These are phyloP conservation scores for Epichloe gansuensis DNA, from an alignment of 2,329 filamentous ascomycete species.

Conservation along the genomic window DNA sequence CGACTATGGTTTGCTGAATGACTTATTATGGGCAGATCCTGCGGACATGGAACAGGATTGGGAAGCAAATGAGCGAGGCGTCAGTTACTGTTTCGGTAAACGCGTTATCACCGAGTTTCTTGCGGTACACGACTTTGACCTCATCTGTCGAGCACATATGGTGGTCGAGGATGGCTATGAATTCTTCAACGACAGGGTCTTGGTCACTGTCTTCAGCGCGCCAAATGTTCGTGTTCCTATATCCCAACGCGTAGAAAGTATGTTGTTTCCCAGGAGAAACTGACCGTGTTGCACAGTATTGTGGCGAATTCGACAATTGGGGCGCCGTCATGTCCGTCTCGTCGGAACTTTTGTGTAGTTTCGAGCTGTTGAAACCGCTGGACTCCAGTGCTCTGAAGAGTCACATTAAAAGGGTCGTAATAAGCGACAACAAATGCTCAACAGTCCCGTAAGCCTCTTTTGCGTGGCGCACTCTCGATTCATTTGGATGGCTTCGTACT, in stretches of 20 bases:
- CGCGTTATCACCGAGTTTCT: constrained; percentile 96
- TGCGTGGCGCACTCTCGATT: background rate
- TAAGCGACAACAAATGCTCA: constrained; percentile 88
- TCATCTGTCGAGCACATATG: constrained; percentile 97
- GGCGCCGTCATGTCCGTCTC: constrained; percentile 98
- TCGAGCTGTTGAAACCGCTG: constrained; percentile 89
- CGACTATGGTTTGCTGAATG: constrained; percentile 90
- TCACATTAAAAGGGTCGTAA: constrained; percentile 97
- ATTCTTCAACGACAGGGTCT: constrained; percentile 88
- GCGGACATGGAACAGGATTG: constrained; percentile 97
- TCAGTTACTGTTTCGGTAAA: constrained; percentile 97
- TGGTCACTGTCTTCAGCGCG: constrained; percentile 95
- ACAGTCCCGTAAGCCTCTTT: constrained; percentile 69
- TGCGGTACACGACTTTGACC: constrained; percentile 87
- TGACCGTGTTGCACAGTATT: constrained; percentile 51
- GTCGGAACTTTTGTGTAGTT: constrained; percentile 84
- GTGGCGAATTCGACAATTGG: constrained; percentile 98
- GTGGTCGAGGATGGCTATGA: constrained; percentile 98
- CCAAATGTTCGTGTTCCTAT: constrained; percentile 62
- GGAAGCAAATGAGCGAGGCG: constrained; percentile 93
- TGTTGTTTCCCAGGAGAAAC: background rate
- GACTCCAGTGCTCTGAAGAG: constrained; percentile 95
- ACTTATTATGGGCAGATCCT: constrained; percentile 93
- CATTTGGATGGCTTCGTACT: background rate
- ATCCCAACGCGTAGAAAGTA: background rate